A percentile compares a stretch with the other conserved stretches of the same genome.
These are phyloP conservation scores for Xylaria sp. DNA, from an alignment of 2,329 filamentous ascomycete species.

Conservation along the genomic window DNA sequence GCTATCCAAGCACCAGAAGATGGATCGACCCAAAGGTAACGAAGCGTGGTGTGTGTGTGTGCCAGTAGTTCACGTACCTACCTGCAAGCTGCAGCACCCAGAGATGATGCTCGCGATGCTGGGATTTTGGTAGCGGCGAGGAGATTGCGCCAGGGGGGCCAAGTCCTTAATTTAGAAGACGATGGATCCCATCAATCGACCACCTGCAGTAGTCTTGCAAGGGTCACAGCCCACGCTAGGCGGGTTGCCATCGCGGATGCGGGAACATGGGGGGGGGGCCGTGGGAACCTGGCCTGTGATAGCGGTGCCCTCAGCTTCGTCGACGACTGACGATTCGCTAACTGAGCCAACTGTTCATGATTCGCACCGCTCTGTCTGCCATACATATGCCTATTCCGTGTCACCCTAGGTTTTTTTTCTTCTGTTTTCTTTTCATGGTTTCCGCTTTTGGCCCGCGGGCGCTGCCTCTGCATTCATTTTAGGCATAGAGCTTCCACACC, in stretches of 20 bases:
- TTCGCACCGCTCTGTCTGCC: background rate
- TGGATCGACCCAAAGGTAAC: background rate
- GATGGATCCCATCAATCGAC: conserved; percentile 21
- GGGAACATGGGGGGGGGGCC: background rate
- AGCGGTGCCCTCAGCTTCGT: background rate
- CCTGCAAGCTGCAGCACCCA: background rate
- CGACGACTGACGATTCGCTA: background rate
- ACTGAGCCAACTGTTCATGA: background rate
- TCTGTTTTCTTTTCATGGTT: background rate
- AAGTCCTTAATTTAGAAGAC: conserved; percentile 30
- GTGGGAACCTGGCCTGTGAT: background rate
- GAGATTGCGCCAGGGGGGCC: conserved; percentile 10
- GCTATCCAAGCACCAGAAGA: background rate
- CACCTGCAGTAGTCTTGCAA: conserved; percentile 28
- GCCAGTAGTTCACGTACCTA: background rate
- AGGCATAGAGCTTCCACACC: conserved; percentile 4
- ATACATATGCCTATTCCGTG: conserved; percentile 5
- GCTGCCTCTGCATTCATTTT: conserved; percentile 7
- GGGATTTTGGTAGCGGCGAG: background rate
- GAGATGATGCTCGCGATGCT: background rate
- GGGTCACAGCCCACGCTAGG: background rate
- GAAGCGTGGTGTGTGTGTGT: too few species aligned
- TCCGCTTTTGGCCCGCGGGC: background rate
- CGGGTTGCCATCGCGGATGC: conserved; percentile 6
- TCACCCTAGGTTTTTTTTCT: background rate